These are phyloP conservation scores for Arthroderma sp. DNA, from an alignment of 2,329 filamentous ascomycete species.

Conservation along the genomic window DNA sequence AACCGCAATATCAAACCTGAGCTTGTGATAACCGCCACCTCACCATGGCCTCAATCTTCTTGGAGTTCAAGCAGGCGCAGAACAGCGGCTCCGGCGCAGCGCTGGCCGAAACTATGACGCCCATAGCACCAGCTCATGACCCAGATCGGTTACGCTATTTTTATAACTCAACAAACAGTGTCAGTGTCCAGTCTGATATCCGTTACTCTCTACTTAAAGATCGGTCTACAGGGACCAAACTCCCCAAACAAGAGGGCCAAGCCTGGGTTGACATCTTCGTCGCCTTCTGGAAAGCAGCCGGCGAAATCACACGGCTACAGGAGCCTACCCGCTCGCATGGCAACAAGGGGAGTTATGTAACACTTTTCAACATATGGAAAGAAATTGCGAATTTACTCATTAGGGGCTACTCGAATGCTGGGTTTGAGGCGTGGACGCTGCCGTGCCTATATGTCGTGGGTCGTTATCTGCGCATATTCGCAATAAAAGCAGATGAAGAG, in stretches of 20 bases:
- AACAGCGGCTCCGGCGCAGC: constrained; percentile 52
- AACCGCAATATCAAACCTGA: too few relatives aligned
- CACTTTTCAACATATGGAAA: constrained; percentile 79
- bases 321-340: constrained; percentile 25
- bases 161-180: constrained; percentile 54
- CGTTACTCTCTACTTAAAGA: constrained; percentile 56
- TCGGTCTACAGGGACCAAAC: constrained; percentile 38
- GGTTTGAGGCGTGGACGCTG: constrained; percentile 81
- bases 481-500: constrained; percentile 77
- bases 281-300: constrained; percentile 70
- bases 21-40: too few relatives aligned
- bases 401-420: constrained; percentile 62
- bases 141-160: constrained; percentile 56
- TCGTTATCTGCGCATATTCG: constrained; percentile 75
- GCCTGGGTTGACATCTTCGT: constrained; percentile 82
- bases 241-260: constrained; percentile 54
- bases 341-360: constrained; percentile 48
- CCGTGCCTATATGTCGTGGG: constrained; percentile 79
- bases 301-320: constrained; percentile 56
- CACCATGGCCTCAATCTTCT: constrained; percentile 59
- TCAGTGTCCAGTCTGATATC: constrained; percentile 55
- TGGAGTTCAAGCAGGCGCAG: constrained; percentile 59
- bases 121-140: constrained; percentile 49
- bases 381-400: constrained; percentile 65
- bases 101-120: constrained; percentile 62